Conservation (phyloP, 257 asterid species). For the Solanum ossicruentum region DNA sequence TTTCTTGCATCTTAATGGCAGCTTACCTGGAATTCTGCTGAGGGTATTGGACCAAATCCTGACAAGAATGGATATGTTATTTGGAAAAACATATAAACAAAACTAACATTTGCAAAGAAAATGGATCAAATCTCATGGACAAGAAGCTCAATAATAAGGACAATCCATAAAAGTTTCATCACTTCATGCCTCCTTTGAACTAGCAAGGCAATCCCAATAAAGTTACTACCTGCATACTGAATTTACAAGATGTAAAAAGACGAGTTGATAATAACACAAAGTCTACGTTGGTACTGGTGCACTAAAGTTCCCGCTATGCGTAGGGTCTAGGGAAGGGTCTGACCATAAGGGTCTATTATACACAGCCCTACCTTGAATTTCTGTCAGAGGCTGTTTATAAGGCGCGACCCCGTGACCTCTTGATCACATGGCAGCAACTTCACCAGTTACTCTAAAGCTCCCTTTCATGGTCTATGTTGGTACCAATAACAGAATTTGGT, state of each 20-base stretch:
- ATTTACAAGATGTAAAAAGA: neutral
- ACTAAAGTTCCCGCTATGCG: no score
- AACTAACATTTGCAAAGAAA: neutral
- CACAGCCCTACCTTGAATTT: no score
- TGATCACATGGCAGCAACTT: no score
- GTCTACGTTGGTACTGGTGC: constrained; percentile 44
- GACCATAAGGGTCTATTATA: no score
- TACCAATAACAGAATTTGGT: constrained; percentile 81
- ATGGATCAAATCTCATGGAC: neutral
- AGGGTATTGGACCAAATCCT: neutral
- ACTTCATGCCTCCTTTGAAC: neutral
- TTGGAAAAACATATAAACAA: neutral
- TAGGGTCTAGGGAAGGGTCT: no score
- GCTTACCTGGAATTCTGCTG: neutral
- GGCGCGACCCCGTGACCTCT: no score
- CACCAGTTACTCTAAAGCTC: no score
- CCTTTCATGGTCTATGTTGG: constrained; percentile 34
- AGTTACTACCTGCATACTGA: neutral
- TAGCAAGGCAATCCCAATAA: neutral
- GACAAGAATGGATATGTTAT: neutral
- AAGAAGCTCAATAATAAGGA: neutral
- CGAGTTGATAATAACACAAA: neutral
- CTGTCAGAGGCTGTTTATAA: no score
- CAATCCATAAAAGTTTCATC: neutral
- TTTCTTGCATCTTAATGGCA: neutral